Evolutionary conservation across 164 flowering plant genomes (phyloP), one percentile per base, ranked within the genome.

Genomic region (Kingdonia uniflora): DNA sequence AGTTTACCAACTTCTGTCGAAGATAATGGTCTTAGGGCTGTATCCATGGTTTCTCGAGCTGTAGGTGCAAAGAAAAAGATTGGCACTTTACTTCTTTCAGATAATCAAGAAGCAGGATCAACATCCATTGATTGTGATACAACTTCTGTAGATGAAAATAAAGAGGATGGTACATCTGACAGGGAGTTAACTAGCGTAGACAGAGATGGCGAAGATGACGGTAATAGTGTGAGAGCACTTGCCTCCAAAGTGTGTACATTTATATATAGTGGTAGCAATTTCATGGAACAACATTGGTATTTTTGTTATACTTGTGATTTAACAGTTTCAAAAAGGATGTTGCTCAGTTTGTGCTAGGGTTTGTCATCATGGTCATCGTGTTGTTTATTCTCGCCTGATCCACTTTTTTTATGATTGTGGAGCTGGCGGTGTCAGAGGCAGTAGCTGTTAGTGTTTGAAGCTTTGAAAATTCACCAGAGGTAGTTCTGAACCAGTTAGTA

Each of bases 391-490:
- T 56, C 89, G 99, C 41, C 86, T 91, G 24, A 94, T 97, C 66
- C 87, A 96, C 7, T 94, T 94, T 68, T 94, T 88, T 60, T 94
- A 97, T 60, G 99, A 94, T 52, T 94, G 99, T 80, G 99, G 99
- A 29, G 99, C 95, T 7, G 99, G 97, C 20, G 97, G 99, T 69
- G 99, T 86, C 51, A 68, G 95, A 61, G 97, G 97, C 33, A 89
- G 87, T 76, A 81, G 75, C 63, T 94, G 99, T 57, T 95, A 82
- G 49, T 89, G 99, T 67, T 70, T 88, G 76, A 94, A 89, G 71
- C 99, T 97, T 67, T 79, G 99, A 22, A 85, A 88, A 57, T 82
- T 70, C 53, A 74, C 74, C 59, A 89, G 81, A 52, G 69, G 64
- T 68, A 68, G 56, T 52, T 64, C 42, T 57, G 73, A 63, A 43